A percentile compares a stretch with the other conserved stretches of the same genome.
phyloP scores from a whole-genome alignment of 768 basidiomycete genomes.

The Russula brevipes region DNA sequence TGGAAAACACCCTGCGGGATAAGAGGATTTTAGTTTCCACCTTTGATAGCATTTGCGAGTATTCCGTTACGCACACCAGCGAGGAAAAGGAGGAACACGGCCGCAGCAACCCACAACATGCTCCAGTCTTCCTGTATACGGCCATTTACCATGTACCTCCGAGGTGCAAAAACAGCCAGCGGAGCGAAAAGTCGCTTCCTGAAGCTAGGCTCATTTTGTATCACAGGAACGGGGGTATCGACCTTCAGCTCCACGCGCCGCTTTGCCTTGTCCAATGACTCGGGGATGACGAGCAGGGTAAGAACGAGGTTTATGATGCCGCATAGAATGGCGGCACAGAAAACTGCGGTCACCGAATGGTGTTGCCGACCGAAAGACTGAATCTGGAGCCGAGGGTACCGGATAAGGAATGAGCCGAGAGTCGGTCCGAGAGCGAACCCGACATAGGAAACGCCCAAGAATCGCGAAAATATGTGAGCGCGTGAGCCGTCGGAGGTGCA shows the following conservation, averaged over 20 bases:
- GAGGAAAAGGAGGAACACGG: constrained; percentile 58
- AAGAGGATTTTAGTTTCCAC: constrained; percentile 3
- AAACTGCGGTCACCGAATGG: constrained; percentile 45
- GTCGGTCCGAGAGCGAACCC: constrained; percentile 78
- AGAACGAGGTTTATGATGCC: constrained; percentile 52
- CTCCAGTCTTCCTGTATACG: constrained; percentile 55
- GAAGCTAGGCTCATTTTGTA: constrained; percentile 29
- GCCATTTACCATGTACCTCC: constrained; percentile 38
- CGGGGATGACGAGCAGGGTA: constrained; percentile 49
- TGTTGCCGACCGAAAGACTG: constrained; percentile 23
- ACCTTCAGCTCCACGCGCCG: constrained; percentile 40
- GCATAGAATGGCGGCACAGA: constrained; percentile 46
- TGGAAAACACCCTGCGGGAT: constrained; percentile 57
- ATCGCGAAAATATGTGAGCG: constrained; percentile 50
- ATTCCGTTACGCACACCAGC: constrained; percentile 47
- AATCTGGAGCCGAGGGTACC: constrained; percentile 37
- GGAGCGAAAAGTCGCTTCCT: constrained; percentile 52
- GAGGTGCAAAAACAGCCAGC: constrained; percentile 64
- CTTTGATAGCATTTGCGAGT: neutral
- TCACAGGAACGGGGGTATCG: constrained; percentile 38
- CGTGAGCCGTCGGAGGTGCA: constrained; percentile 82
- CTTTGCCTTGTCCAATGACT: constrained; percentile 37
- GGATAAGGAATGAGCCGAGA: constrained; percentile 52
- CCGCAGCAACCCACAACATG: constrained; percentile 60
- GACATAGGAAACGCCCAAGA: constrained; percentile 70